phyloP scores from a whole-genome alignment of 768 basidiomycete species.

The Omphalotus guepiniiformis region DNA sequence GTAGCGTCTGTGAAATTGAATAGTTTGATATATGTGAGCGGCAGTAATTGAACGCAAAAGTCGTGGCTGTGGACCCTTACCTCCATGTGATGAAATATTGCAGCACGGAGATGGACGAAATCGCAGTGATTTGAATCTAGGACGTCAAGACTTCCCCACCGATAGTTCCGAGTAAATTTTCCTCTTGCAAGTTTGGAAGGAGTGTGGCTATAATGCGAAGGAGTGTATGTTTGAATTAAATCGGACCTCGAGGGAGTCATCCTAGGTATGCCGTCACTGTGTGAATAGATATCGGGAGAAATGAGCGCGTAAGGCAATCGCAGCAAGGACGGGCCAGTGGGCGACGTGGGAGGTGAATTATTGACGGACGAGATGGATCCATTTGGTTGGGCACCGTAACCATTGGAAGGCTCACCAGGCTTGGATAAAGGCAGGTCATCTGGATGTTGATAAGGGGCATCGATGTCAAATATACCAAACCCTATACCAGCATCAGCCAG shows the following conservation, averaged over 20 bases:
- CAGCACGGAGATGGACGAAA: conserved; percentile 70
- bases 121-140: conserved; percentile 78
- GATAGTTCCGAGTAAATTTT: conserved; percentile 68
- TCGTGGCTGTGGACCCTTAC: conserved; percentile 38
- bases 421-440: conserved; percentile 42
- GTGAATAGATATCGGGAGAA: conserved; percentile 79
- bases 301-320: conserved; percentile 82
- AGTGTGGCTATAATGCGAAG: conserved; percentile 39
- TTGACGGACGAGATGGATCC: conserved; percentile 46
- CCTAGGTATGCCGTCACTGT: conserved; percentile 73
- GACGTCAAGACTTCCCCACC: conserved; percentile 83
- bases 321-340: conserved; percentile 53
- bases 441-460: conserved; percentile 46
- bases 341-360: conserved; percentile 66
- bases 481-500: conserved; percentile 83
- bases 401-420: conserved; percentile 51
- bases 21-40: conserved; percentile 6
- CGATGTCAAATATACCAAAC: conserved; percentile 86
- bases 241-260: conserved; percentile 61
- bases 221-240: conserved; percentile 69
- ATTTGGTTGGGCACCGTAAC: conserved; percentile 46
- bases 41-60: conserved; percentile 2
- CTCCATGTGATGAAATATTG: conserved; percentile 87
- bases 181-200: conserved; percentile 49
- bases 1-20: conserved; percentile 56